Base-by-base conservation (phyloP, 257 asterid species). In the Petunia axillaris region DNA sequence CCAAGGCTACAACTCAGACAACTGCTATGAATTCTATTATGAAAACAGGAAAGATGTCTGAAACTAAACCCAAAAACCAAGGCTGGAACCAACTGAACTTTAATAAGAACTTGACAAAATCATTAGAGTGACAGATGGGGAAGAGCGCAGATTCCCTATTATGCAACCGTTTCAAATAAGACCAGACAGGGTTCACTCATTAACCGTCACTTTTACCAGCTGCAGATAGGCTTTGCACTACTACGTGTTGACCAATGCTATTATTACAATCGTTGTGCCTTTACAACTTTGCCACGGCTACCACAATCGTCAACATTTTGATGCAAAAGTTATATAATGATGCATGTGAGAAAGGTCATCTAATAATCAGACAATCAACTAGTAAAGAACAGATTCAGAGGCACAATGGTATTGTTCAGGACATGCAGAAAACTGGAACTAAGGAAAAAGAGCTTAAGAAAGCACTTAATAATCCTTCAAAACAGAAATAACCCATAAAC, bases 251-350 rank as follows among this genome's bases (percentile, higher is more conserved):
- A 6, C 16, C 3, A 11, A 48, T 10, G 62, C 44, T 11, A 50
- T 71, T 35, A 48, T 53, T 25, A 25, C 2, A 16, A 39, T 50
- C 7, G 10, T 35, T 35, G 37, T 11, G 3, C 44, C 58, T 71
- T 67, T 6, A 70, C 59, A 70, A 71, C 60, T 71, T 44, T 71
- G 44, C 11, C 46, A 46, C 25, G 43, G 52, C 43, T 71, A 71
- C 44, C 35, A 2, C 60, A 48, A 35, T 71, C 39, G 6, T 2
- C 58, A 46, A 10, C 60, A 70, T 70, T 70, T 50, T 6, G 6
- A 73, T 35, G 50, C 62, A 73, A 73, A 73, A 73, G 60, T 6
- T 25, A 25, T 25, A 53, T 25, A 71, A 71, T 44, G 35, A 25
- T 71, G 77, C 60, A 71, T 46, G 6, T 6, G 10, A 50, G 35